Conservation (phyloP, 2,329 filamentous ascomycete species). For the Magnaporthiopsis incrustans region DNA sequence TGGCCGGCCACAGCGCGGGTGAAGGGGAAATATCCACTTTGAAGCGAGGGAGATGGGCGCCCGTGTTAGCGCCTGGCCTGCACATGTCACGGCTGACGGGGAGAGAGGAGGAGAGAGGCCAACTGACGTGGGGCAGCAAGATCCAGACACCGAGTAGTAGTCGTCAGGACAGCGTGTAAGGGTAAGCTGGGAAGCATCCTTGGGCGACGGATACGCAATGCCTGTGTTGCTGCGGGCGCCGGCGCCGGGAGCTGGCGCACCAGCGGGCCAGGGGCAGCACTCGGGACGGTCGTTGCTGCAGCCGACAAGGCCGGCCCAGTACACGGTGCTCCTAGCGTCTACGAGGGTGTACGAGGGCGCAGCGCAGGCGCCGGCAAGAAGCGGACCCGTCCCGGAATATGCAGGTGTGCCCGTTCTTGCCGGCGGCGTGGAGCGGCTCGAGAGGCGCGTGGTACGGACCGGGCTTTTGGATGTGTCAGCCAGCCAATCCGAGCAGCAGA, state of each 20-base stretch:
- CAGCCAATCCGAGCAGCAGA: too few species aligned
- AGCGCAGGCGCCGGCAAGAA: slow-evolving; percentile 17
- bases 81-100: too few species aligned
- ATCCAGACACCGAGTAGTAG: slow-evolving; percentile 19
- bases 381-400: slow-evolving; percentile 14
- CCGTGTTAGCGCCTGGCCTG: slow-evolving; percentile 2
- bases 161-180: slow-evolving; percentile 17
- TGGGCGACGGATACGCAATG: slow-evolving; percentile 14
- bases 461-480: slow-evolving; percentile 7
- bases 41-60: neutral
- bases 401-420: slow-evolving; percentile 10
- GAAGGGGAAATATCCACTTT: slow-evolving; percentile 19
- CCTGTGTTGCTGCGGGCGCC: slow-evolving; percentile 8
- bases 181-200: slow-evolving; percentile 8
- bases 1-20: slow-evolving; percentile 17
- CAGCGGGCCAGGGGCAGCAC: slow-evolving; percentile 17
- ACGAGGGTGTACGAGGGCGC: slow-evolving; percentile 19
- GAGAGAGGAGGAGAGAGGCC: neutral
- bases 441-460: neutral
- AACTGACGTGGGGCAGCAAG: slow-evolving; percentile 18
- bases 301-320: slow-evolving; percentile 18
- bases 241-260: slow-evolving; percentile 1
- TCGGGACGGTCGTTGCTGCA: slow-evolving; percentile 18
- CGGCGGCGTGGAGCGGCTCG: neutral
- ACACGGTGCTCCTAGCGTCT: slow-evolving; percentile 18